A percentile compares a stretch with the other conserved stretches of the same genome.
These are phyloP conservation scores for Lobosporangium transversale DNA, from an alignment of 192 early-diverging fungal genomes.

Conservation along the genomic window DNA sequence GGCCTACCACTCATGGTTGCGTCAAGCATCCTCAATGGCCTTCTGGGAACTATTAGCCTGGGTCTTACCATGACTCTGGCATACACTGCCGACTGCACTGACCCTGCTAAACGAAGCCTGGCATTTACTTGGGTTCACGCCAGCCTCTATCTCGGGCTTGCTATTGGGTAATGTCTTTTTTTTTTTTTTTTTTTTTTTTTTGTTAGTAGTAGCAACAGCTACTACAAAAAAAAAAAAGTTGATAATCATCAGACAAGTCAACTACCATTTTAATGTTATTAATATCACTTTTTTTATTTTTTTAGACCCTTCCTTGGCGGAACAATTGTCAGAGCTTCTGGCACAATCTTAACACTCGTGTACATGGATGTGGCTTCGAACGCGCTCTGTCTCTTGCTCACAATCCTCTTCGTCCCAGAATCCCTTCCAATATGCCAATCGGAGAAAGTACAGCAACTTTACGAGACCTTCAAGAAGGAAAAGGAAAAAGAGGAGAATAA, in stretches of 20 bases:
- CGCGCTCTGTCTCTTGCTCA: conserved; percentile 11
- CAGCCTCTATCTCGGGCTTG: conserved; percentile 28
- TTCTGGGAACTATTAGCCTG: conserved; percentile 18
- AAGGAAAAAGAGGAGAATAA: too few relatives aligned
- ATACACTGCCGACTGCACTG: conserved; percentile 47
- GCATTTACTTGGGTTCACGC: conserved; percentile 38
- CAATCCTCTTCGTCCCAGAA: conserved; percentile 30
- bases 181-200: conserved; percentile 2
- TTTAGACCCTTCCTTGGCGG: conserved; percentile 30
- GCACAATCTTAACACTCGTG: conserved; percentile 35
- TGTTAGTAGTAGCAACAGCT: too few relatives aligned
- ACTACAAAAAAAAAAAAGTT: too few relatives aligned
- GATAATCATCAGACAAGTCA: too few relatives aligned
- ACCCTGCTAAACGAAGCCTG: conserved; percentile 35
- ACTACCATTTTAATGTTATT: too few relatives aligned
- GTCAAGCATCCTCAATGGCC: conserved; percentile 21
- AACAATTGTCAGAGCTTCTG: background rate
- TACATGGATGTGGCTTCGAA: conserved; percentile 21
- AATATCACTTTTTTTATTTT: background rate
- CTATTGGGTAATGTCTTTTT: conserved; percentile 25
- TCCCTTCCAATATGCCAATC: conserved; percentile 31
- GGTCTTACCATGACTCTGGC: conserved; percentile 32
- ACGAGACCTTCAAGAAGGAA: background rate
- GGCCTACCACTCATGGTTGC: conserved; percentile 33
- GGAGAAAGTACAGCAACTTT: background rate